Percentiles rank a stretch among this genome's conserved stretches.
Evolutionary conservation across 257 asterid species (phyloP).

Genomic region (Cruciata laevipes): DNA sequence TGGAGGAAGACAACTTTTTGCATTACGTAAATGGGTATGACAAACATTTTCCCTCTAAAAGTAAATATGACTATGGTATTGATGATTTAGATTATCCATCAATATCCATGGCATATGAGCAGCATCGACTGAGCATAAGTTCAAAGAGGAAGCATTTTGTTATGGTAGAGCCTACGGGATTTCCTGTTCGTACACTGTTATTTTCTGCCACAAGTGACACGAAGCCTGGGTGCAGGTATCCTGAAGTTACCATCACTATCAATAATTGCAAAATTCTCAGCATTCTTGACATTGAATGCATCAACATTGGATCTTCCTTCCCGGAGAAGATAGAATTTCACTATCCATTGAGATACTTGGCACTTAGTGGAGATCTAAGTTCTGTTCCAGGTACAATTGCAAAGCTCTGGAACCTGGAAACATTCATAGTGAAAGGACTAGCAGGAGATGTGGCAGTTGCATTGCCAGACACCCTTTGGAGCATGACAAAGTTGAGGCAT

Average conservation of each 20-base stretch:
- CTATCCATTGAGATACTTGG: background rate
- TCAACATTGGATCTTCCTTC: background rate
- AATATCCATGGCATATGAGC: background rate
- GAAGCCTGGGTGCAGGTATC: background rate
- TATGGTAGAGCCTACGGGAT: background rate
- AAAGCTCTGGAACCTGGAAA: background rate
- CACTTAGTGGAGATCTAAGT: background rate
- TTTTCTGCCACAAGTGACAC: background rate
- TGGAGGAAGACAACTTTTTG: background rate
- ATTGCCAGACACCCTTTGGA: background rate
- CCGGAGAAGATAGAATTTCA: background rate
- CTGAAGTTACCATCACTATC: background rate
- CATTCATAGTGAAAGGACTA: background rate
- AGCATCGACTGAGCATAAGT: background rate
- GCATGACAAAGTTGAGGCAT: background rate
- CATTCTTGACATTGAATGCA: background rate
- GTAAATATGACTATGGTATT: background rate
- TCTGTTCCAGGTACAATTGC: background rate
- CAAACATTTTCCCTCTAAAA: background rate
- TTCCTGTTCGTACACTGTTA: background rate
- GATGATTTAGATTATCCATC: background rate
- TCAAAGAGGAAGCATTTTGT: constrained; percentile 1
- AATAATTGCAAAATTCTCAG: background rate
- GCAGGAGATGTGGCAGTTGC: background rate
- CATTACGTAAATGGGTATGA: background rate